Conservation (phyloP, 2,329 filamentous ascomycete species). For the Meredithiella fracta region DNA sequence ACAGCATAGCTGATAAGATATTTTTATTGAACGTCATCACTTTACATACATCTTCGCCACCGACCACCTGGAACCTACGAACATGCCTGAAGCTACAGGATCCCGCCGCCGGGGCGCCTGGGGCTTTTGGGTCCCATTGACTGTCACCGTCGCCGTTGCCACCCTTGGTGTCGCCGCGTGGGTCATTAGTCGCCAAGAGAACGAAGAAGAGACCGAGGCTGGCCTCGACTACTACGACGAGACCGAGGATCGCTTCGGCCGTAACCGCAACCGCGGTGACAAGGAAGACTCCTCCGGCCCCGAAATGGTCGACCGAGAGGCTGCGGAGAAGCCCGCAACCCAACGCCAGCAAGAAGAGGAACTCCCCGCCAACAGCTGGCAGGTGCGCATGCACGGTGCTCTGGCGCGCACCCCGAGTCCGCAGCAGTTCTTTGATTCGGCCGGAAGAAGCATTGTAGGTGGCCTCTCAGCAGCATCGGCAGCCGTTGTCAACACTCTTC, state of each 20-base stretch:
- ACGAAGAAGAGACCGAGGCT: slow-evolving; percentile 48
- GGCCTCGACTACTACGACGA: slow-evolving; percentile 31
- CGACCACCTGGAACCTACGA: background rate
- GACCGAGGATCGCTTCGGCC: slow-evolving; percentile 32
- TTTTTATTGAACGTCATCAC: too few relatives aligned
- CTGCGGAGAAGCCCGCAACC: slow-evolving; percentile 20
- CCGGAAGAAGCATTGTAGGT: slow-evolving; percentile 64
- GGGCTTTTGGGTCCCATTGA: slow-evolving; percentile 79
- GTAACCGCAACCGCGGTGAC: background rate
- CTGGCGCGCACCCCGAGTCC: slow-evolving; percentile 71
- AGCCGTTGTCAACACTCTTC: slow-evolving; percentile 65
- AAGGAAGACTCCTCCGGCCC: background rate
- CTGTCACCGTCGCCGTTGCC: slow-evolving; percentile 72
- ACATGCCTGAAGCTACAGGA: slow-evolving; percentile 10
- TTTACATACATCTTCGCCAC: background rate
- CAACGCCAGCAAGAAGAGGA: slow-evolving; percentile 13
- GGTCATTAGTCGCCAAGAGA: slow-evolving; percentile 82
- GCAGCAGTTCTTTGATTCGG: slow-evolving; percentile 73
- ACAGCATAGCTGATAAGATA: too few relatives aligned
- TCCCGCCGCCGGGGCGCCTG: slow-evolving; percentile 47
- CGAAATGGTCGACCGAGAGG: slow-evolving; percentile 5
- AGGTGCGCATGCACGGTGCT: slow-evolving; percentile 64
- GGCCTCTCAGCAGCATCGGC: slow-evolving; percentile 71
- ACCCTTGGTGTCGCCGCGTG: slow-evolving; percentile 76
- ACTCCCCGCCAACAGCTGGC: slow-evolving; percentile 36